phyloP scores from a whole-genome alignment of 257 asterid genomes.

The Lycium ferocissimum region DNA sequence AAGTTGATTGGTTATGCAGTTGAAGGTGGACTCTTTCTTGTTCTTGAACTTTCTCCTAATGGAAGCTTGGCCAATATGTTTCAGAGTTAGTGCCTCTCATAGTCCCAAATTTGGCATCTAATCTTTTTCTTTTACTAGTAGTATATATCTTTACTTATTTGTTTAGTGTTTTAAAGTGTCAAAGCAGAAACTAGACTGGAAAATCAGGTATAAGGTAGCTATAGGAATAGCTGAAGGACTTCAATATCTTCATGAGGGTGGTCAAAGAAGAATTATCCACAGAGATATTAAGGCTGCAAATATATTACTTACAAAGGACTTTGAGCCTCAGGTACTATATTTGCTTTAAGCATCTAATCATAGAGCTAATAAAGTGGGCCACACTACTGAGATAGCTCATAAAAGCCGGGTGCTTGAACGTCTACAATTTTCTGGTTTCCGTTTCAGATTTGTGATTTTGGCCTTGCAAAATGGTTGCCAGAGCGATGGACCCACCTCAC shows the following conservation, averaged over 20 bases:
- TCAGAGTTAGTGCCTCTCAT: background rate
- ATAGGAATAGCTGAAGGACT: slow-evolving; percentile 80
- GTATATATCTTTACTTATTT: slow-evolving; percentile 6
- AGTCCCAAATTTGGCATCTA: background rate
- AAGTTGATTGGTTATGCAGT: slow-evolving; percentile 86
- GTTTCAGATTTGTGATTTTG: slow-evolving; percentile 51
- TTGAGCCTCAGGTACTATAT: slow-evolving; percentile 77
- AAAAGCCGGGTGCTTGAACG: background rate
- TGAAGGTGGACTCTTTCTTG: slow-evolving; percentile 82
- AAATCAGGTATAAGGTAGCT: slow-evolving; percentile 68
- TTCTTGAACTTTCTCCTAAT: slow-evolving; percentile 86
- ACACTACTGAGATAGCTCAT: background rate
- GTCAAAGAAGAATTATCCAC: slow-evolving; percentile 89
- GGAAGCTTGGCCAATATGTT: slow-evolving; percentile 84
- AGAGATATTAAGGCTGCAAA: slow-evolving; percentile 96
- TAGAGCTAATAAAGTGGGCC: background rate
- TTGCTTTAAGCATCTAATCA: background rate
- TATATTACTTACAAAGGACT: slow-evolving; percentile 77
- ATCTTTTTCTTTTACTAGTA: background rate
- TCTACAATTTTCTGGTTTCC: background rate
- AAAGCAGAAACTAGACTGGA: slow-evolving; percentile 71
- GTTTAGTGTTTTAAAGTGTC: slow-evolving; percentile 49
- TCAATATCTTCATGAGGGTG: slow-evolving; percentile 82
- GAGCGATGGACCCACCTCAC: slow-evolving; percentile 52
- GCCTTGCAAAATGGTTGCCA: slow-evolving; percentile 55